phyloP scores from a whole-genome alignment of 2,329 filamentous ascomycete species.

The Colletotrichum sp. region DNA sequence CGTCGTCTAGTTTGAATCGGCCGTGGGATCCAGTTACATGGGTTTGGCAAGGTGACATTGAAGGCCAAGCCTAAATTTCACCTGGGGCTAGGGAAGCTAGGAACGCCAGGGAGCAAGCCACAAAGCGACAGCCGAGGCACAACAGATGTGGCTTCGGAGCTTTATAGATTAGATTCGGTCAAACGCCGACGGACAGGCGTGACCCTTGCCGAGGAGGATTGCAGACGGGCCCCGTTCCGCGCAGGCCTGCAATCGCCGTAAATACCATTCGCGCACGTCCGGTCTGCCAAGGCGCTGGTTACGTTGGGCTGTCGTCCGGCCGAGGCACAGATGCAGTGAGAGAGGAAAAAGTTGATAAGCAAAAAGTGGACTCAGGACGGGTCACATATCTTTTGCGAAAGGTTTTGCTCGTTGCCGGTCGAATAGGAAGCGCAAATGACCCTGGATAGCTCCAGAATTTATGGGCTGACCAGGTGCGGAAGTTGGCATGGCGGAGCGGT shows the following conservation, averaged over 20 bases:
- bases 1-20: slow-evolving; percentile 6
- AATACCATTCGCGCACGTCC: not conserved
- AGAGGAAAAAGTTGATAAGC: not conserved
- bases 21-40: not conserved
- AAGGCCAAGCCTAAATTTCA: not conserved
- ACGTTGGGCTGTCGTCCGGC: not conserved
- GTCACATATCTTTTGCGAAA: not conserved
- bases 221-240: not conserved
- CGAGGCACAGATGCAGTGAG: not conserved
- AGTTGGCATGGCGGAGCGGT: not conserved
- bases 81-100: not conserved
- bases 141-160: not conserved
- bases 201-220: not conserved
- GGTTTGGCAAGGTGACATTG: slow-evolving; percentile 5
- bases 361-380: not conserved
- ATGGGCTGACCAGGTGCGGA: slow-evolving; percentile 9
- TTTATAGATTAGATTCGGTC: not conserved
- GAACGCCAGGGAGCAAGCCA: not conserved
- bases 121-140: slow-evolving; percentile 10
- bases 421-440: not conserved
- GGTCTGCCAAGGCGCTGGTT: not conserved
- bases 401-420: not conserved
- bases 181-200: slow-evolving; percentile 6
- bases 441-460: not conserved
- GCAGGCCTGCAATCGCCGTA: slow-evolving; percentile 4